These are phyloP conservation scores for Pyrenula massariospora DNA, from an alignment of 495 filamentous ascomycete species.

Conservation along the genomic window DNA sequence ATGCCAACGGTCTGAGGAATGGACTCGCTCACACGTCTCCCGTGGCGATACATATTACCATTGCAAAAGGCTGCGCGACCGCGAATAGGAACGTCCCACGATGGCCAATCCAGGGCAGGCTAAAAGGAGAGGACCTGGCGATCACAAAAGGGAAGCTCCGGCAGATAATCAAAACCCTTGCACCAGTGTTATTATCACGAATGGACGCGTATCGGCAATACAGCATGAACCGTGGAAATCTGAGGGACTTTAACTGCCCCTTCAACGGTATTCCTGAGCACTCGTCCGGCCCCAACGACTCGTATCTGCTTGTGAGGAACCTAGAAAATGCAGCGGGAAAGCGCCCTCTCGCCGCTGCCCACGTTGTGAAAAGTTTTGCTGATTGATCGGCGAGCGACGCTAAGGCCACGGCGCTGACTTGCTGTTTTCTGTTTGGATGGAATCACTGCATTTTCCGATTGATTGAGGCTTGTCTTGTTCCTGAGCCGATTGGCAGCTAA, in stretches of 20 bases:
- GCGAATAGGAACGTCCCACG: neutral
- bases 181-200: neutral
- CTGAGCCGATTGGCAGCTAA: neutral
- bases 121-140: neutral
- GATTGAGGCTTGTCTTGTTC: neutral
- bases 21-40: neutral
- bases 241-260: neutral
- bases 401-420: neutral
- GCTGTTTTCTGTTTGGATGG: neutral
- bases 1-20: neutral
- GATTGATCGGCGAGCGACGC: neutral
- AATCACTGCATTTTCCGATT: neutral
- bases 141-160: neutral
- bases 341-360: no score
- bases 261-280: neutral
- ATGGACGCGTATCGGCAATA: neutral
- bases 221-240: neutral
- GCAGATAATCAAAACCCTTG: neutral
- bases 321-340: no score
- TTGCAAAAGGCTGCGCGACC: neutral
- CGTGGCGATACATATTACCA: neutral
- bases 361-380: no score
- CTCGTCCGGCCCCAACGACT: no score
- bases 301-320: no score
- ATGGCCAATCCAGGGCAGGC: neutral